phyloP scores from a whole-genome alignment of 2,329 filamentous ascomycete species.

The Pyricularia grisea region DNA sequence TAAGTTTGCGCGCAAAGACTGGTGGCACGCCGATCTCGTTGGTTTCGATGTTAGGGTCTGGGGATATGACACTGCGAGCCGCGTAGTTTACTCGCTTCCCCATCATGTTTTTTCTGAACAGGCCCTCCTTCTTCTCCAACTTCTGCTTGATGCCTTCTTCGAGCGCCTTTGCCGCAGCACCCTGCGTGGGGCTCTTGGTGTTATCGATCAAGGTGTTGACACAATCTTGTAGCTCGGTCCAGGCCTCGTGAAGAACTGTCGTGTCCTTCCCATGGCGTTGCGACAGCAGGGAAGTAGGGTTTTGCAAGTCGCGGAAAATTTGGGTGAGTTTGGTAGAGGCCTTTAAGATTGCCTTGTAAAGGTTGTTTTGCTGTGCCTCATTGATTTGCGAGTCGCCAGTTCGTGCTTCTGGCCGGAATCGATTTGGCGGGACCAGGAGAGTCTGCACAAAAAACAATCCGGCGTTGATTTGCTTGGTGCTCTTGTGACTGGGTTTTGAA shows the following conservation, averaged over 20 bases:
- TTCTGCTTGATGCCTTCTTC: slow-evolving; percentile 94
- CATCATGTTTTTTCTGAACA: slow-evolving; percentile 99
- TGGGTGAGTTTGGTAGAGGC: slow-evolving; percentile 64
- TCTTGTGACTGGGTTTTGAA: slow-evolving; percentile 54
- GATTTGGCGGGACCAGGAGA: slow-evolving; percentile 84
- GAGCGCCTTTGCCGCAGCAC: slow-evolving; percentile 65
- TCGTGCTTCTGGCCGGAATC: slow-evolving; percentile 77
- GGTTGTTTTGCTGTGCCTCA: slow-evolving; percentile 78
- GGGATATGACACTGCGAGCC: slow-evolving; percentile 93
- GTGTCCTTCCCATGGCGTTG: slow-evolving; percentile 44
- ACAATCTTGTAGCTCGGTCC: slow-evolving; percentile 74
- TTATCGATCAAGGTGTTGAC: slow-evolving; percentile 92
- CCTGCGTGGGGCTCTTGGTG: slow-evolving; percentile 74
- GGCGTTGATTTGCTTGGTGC: slow-evolving; percentile 48
- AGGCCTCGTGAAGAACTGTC: slow-evolving; percentile 69
- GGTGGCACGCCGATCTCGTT: slow-evolving; percentile 97
- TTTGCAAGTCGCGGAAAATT: slow-evolving; percentile 60
- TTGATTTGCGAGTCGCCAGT: slow-evolving; percentile 74
- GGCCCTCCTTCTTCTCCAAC: slow-evolving; percentile 95
- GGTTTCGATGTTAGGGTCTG: slow-evolving; percentile 96
- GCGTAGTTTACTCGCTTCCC: slow-evolving; percentile 99
- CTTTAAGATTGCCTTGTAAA: slow-evolving; percentile 78
- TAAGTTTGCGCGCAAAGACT: slow-evolving; percentile 94
- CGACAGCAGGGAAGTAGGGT: slow-evolving; percentile 28
- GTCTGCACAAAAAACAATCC: slow-evolving; percentile 93